Evolutionary conservation across 345 rosid species (phyloP).

Genomic region (Tarenaya hassleriana): DNA sequence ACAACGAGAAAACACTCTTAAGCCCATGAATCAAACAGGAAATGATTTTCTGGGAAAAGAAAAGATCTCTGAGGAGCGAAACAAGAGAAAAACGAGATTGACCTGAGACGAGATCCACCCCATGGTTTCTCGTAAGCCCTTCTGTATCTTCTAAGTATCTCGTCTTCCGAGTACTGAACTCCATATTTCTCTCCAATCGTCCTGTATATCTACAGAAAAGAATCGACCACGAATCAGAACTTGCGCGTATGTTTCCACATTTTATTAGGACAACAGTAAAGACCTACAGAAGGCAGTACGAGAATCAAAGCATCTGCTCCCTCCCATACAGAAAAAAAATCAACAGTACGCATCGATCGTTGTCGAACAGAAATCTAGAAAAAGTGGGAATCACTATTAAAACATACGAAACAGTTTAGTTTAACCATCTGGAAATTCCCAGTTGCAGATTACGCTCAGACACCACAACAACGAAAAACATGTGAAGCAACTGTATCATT

Average conservation of each 20-base stretch:
- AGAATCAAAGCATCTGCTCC: neutral
- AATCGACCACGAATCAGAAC: neutral
- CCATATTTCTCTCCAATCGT: slow-evolving; percentile 88
- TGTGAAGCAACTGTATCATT: neutral
- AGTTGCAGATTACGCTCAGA: neutral
- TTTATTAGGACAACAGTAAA: neutral
- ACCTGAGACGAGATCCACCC: slow-evolving; percentile 96
- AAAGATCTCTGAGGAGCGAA: slow-evolving; percentile 6
- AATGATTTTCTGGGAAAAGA: too few relatives aligned
- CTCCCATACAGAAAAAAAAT: neutral
- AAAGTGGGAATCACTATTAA: too few relatives aligned
- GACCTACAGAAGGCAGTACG: neutral
- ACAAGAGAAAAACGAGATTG: neutral
- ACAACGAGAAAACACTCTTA: neutral
- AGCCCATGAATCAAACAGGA: too few relatives aligned
- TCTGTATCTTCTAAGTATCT: slow-evolving; percentile 76
- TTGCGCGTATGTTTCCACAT: too few relatives aligned
- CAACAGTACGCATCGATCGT: neutral
- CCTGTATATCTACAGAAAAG: slow-evolving; percentile 79
- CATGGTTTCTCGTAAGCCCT: slow-evolving; percentile 92
- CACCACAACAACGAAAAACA: neutral
- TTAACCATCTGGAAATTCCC: too few relatives aligned
- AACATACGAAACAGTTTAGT: too few relatives aligned
- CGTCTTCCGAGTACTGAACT: slow-evolving; percentile 75
- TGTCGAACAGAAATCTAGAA: neutral